phyloP scores from a whole-genome alignment of 495 filamentous ascomycete genomes.

The Neurospora sp. region DNA sequence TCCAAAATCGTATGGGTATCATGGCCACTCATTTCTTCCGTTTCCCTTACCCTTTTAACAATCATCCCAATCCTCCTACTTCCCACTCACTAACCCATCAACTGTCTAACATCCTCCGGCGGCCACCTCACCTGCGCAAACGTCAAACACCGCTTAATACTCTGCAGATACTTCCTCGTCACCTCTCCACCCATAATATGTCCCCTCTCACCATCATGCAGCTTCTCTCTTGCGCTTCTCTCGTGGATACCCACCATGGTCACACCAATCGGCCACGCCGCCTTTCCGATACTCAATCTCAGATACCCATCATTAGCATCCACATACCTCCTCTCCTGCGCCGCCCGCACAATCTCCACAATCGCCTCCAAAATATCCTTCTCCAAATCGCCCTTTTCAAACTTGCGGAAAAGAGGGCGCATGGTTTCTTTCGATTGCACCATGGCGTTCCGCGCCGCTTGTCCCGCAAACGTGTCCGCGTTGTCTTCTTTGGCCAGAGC shows the following conservation, averaged over 20 bases:
- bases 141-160: slow-evolving; percentile 92
- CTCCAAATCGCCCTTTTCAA: slow-evolving; percentile 71
- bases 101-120: slow-evolving; percentile 80
- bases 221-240: slow-evolving; percentile 84
- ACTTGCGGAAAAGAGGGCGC: slow-evolving; percentile 78
- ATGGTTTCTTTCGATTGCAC: slow-evolving; percentile 74
- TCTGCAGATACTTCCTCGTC: slow-evolving; percentile 91
- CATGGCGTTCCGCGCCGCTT: slow-evolving; percentile 69
- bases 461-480: slow-evolving; percentile 64
- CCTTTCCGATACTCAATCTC: slow-evolving; percentile 90
- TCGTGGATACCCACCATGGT: slow-evolving; percentile 99
- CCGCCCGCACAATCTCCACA: slow-evolving; percentile 86
- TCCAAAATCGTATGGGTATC: slow-evolving; percentile 6
- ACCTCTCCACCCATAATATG: slow-evolving; percentile 96
- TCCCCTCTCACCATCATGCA: slow-evolving; percentile 82
- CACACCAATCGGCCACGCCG: slow-evolving; percentile 97
- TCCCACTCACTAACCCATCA: slow-evolving; percentile 67
- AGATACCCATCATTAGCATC: slow-evolving; percentile 95
- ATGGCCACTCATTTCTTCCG: background rate
- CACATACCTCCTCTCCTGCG: slow-evolving; percentile 83
- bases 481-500: slow-evolving; percentile 64
- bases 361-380: slow-evolving; percentile 71
- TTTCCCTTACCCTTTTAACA: background rate
- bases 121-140: slow-evolving; percentile 97
- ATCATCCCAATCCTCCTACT: background rate